Evolutionary conservation across 2,329 filamentous ascomycete species (phyloP).

Genomic region (Alternaria gansuensis): DNA sequence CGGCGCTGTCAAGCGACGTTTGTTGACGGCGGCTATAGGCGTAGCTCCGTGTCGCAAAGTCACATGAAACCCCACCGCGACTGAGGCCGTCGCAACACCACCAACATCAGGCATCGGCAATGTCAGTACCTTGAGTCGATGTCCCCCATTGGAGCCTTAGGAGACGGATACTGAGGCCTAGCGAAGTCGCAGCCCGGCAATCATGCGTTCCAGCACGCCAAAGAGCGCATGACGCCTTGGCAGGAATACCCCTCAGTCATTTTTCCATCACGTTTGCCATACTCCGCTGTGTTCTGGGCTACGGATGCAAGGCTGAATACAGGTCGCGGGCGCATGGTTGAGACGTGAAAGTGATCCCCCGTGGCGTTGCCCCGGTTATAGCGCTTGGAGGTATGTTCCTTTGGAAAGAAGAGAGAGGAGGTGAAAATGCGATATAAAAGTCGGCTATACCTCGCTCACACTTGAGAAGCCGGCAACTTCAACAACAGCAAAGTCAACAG

Average conservation of each 20-base stretch:
- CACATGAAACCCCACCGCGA: constrained; percentile 49
- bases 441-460: constrained; percentile 13
- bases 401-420: background rate
- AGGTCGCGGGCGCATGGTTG: constrained; percentile 32
- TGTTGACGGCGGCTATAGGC: constrained; percentile 36
- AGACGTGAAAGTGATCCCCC: constrained; percentile 38
- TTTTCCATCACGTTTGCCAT: constrained; percentile 20
- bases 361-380: constrained; percentile 28
- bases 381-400: constrained; percentile 23
- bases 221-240: constrained; percentile 45
- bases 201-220: constrained; percentile 47
- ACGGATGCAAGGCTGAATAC: constrained; percentile 20
- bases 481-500: constrained; percentile 29
- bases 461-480: constrained; percentile 40
- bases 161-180: constrained; percentile 33
- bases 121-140: constrained; percentile 26
- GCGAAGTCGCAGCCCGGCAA: constrained; percentile 46
- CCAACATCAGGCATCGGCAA: constrained; percentile 33
- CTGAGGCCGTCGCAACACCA: constrained; percentile 38
- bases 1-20: constrained; percentile 25
- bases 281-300: constrained; percentile 22
- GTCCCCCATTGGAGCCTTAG: constrained; percentile 32
- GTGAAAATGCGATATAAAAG: constrained; percentile 42
- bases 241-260: constrained; percentile 36
- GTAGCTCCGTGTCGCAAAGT: constrained; percentile 38